These are phyloP conservation scores for Kockiozyma suomiensis DNA, from an alignment of 805 yeast species.

Conservation along the genomic window DNA sequence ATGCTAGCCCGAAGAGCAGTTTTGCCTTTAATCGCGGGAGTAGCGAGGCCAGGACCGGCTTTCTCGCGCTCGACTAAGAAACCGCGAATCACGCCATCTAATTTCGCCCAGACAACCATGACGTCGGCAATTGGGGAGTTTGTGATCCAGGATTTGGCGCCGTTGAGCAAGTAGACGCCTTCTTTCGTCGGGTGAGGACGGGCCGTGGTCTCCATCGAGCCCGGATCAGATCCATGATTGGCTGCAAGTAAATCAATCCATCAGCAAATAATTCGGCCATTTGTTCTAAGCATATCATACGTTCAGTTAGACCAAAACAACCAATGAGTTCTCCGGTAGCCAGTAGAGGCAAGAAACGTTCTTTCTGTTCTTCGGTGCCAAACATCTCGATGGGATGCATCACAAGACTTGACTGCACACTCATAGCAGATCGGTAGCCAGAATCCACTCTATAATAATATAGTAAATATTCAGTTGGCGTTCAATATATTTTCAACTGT, in stretches of 20 bases:
- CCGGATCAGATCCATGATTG: constrained; percentile 64
- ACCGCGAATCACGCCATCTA: constrained; percentile 49
- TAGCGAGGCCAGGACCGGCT: constrained; percentile 42
- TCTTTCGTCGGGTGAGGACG: constrained; percentile 47
- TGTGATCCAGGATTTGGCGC: constrained; percentile 51
- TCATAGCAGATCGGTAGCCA: constrained; percentile 50
- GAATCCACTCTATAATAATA: constrained; percentile 45
- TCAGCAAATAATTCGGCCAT: no score
- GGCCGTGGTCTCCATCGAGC: constrained; percentile 59
- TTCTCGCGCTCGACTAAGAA: constrained; percentile 46
- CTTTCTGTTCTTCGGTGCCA: constrained; percentile 48
- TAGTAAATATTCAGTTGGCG: no score
- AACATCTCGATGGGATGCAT: constrained; percentile 49
- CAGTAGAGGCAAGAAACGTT: constrained; percentile 46
- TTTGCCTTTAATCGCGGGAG: constrained; percentile 48
- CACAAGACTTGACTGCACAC: constrained; percentile 51
- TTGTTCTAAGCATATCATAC: constrained; percentile 18
- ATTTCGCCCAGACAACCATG: constrained; percentile 49
- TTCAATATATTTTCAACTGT: no score
- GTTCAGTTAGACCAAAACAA: constrained; percentile 67
- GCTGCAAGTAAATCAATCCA: constrained; percentile 38
- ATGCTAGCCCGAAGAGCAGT: constrained; percentile 47
- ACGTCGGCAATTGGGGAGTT: constrained; percentile 52
- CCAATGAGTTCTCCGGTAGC: constrained; percentile 53
- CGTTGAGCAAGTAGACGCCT: constrained; percentile 47